These are phyloP conservation scores for Pezicula carpinea DNA, from an alignment of 2,329 filamentous ascomycete genomes.

Conservation along the genomic window DNA sequence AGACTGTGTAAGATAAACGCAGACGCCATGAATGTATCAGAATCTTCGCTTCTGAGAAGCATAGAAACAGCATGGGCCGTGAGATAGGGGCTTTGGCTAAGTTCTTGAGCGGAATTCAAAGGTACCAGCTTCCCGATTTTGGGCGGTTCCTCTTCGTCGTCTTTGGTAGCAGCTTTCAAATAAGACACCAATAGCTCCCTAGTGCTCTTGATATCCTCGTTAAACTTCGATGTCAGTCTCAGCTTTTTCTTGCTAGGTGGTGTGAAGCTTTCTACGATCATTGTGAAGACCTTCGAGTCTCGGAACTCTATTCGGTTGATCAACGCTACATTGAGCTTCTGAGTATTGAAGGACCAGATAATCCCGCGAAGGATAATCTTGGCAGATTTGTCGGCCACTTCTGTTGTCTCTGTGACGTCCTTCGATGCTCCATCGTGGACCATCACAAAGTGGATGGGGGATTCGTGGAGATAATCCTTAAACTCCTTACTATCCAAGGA, in stretches of 20 bases:
- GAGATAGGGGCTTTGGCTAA: constrained; percentile 31
- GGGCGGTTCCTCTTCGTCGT: constrained; percentile 1
- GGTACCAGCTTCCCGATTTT: not conserved
- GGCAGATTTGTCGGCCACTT: constrained; percentile 11
- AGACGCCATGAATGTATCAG: constrained; percentile 27
- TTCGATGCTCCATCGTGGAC: constrained; percentile 53
- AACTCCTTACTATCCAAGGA: constrained; percentile 47
- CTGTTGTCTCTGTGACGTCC: not conserved
- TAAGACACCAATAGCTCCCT: constrained; percentile 3
- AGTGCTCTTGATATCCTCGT: constrained; percentile 11
- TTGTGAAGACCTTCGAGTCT: constrained; percentile 46
- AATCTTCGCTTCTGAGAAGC: constrained; percentile 26
- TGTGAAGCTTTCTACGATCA: constrained; percentile 36
- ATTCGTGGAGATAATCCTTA: constrained; percentile 44
- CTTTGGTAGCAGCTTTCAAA: not conserved
- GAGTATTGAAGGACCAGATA: constrained; percentile 49
- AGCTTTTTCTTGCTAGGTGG: constrained; percentile 13
- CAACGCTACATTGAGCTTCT: constrained; percentile 57
- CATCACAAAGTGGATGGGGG: constrained; percentile 63
- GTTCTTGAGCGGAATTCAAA: constrained; percentile 13
- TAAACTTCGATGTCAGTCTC: constrained; percentile 10
- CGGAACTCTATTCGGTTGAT: constrained; percentile 59
- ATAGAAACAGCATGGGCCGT: constrained; percentile 23
- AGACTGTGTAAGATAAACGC: constrained; percentile 39
- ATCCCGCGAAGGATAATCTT: constrained; percentile 33